Percentiles rank a stretch among this genome's conserved stretches.
phyloP scores from a whole-genome alignment of 306 rosid genomes.

The Cucurbita pepo region DNA sequence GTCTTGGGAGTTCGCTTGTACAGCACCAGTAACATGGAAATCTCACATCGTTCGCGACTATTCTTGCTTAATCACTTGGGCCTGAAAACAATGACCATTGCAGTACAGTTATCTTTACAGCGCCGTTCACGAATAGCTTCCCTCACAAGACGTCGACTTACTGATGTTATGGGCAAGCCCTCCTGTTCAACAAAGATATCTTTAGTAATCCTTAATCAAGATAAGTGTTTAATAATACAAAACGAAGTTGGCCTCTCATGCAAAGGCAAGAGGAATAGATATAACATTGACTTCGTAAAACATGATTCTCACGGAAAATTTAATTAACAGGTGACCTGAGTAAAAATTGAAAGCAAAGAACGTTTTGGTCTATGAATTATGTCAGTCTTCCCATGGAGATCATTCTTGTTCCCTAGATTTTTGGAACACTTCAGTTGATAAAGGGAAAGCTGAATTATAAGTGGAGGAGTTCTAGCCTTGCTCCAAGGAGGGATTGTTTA shows the following conservation, averaged over 20 bases:
- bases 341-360: not conserved
- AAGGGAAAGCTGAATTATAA: too few relatives aligned
- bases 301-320: not conserved
- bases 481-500: too few relatives aligned
- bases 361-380: not conserved
- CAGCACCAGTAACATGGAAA: not conserved
- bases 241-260: not conserved
- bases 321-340: not conserved
- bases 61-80: constrained; percentile 15
- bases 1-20: not conserved
- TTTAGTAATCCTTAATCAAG: not conserved
- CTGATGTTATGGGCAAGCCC: constrained; percentile 45
- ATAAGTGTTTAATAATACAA: not conserved
- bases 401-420: too few relatives aligned
- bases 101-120: constrained; percentile 87
- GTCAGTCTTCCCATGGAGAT: too few relatives aligned
- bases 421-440: too few relatives aligned
- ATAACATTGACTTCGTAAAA: not conserved
- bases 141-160: constrained; percentile 58
- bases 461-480: too few relatives aligned
- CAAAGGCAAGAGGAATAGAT: not conserved
- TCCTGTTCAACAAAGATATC: constrained; percentile 23
- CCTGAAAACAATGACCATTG: constrained; percentile 50
- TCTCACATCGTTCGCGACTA: not conserved
- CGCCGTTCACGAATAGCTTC: constrained; percentile 76